Evolutionary conservation across 129 eudicot genomes (phyloP).

Genomic region (Artemisia annua): DNA sequence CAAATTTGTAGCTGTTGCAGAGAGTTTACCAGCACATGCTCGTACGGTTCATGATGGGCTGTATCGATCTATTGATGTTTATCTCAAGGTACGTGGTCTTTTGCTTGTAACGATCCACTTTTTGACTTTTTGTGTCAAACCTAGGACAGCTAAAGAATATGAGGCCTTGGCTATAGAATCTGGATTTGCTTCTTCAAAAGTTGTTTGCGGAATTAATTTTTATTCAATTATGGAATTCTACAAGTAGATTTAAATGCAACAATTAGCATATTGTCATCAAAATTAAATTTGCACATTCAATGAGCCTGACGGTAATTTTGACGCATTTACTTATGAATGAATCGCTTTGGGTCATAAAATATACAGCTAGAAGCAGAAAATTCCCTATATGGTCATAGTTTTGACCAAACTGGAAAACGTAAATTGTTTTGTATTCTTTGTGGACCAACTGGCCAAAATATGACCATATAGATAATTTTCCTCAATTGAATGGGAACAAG

Average conservation of each 20-base stretch:
- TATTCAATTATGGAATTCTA: no score
- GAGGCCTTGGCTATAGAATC: no score
- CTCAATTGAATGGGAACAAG: no score
- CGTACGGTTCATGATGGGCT: conserved; percentile 83
- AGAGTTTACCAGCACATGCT: conserved; percentile 78
- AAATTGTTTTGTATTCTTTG: no score
- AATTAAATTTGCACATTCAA: neutral
- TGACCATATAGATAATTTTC: no score
- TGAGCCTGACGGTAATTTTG: neutral
- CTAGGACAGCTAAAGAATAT: neutral
- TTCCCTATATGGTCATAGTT: no score
- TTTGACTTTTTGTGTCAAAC: conserved; percentile 2
- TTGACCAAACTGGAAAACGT: no score
- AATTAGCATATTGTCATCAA: neutral
- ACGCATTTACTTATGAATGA: neutral
- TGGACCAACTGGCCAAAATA: no score
- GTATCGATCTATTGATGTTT: conserved; percentile 86
- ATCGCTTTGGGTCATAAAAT: neutral
- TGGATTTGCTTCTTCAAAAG: no score
- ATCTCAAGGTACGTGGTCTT: conserved; percentile 66
- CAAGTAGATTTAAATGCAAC: neutral
- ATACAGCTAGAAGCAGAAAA: neutral
- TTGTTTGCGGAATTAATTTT: no score
- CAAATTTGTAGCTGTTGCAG: conserved; percentile 76
- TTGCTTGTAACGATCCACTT: neutral